A percentile compares a stretch with the other conserved stretches of the same genome.
These are phyloP conservation scores for Blastobotrys arbuscula DNA, from an alignment of 1,139 yeast species.

Conservation along the genomic window DNA sequence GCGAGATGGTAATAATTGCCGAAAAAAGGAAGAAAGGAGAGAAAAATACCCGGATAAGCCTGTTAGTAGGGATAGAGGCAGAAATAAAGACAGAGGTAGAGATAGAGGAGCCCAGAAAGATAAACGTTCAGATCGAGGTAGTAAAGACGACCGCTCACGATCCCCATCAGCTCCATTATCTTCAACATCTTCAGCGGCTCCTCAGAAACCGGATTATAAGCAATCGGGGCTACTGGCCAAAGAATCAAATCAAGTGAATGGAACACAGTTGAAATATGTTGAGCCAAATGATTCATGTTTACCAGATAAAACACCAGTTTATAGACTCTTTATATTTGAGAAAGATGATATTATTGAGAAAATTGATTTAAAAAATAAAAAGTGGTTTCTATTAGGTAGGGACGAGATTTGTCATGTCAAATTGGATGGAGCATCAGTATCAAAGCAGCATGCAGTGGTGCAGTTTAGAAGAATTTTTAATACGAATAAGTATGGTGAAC, in stretches of 20 bases:
- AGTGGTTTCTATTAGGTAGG: slow-evolving; percentile 43
- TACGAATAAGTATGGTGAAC: slow-evolving; percentile 24
- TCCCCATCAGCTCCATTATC: background rate
- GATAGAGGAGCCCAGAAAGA: background rate
- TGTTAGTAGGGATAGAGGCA: background rate
- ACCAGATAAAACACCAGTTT: slow-evolving; percentile 30
- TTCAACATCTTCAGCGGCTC: background rate
- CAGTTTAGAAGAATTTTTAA: slow-evolving; percentile 39
- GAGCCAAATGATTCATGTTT: slow-evolving; percentile 41
- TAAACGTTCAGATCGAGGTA: background rate
- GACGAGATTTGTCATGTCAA: slow-evolving; percentile 43
- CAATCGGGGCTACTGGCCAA: slow-evolving; percentile 45
- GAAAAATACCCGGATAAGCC: slow-evolving; percentile 5
- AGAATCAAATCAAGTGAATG: slow-evolving; percentile 38
- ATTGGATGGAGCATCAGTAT: slow-evolving; percentile 41
- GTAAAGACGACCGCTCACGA: background rate
- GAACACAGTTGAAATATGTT: slow-evolving; percentile 40
- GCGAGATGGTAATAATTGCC: slow-evolving; percentile 2
- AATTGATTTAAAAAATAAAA: slow-evolving; percentile 31
- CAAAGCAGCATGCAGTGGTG: slow-evolving; percentile 53
- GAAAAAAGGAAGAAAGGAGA: too few species aligned
- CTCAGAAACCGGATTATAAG: slow-evolving; percentile 36
- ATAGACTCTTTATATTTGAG: slow-evolving; percentile 27
- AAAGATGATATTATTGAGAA: slow-evolving; percentile 30
- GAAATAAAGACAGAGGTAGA: slow-evolving; percentile 4